Conservation (phyloP, 306 rosid genomes). For the Castanospermum australe region DNA sequence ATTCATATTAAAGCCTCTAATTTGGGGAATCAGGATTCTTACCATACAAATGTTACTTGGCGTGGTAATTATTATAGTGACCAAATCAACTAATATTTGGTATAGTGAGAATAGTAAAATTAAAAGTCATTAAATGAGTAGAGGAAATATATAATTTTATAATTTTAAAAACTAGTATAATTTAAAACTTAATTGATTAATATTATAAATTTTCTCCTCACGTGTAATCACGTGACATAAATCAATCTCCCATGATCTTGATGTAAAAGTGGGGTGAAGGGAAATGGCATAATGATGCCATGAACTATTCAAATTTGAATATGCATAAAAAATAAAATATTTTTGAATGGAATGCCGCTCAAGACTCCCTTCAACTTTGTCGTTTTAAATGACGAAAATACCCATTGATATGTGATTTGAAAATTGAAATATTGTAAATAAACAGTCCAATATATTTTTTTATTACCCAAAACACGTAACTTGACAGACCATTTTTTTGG, state of each 20-base stretch:
- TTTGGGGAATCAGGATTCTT: too few species aligned
- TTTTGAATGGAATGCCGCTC: conserved; percentile 6
- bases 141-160: too few species aligned
- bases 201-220: too few species aligned
- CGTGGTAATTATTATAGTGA: too few species aligned
- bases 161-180: too few species aligned
- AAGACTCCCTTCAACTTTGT: background rate
- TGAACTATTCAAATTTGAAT: background rate
- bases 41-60: too few species aligned
- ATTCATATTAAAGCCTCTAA: background rate
- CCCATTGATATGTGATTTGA: background rate
- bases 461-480: too few species aligned
- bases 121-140: too few species aligned
- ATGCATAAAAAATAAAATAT: background rate
- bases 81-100: too few species aligned
- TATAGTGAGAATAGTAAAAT: too few species aligned
- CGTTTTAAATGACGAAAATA: background rate
- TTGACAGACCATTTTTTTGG: too few species aligned
- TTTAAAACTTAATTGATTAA: too few species aligned
- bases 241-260: background rate
- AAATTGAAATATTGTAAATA: background rate
- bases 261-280: background rate
- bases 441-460: background rate
- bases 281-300: background rate
- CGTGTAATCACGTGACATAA: background rate